These are phyloP conservation scores for Ophiorrhiza pumila DNA, from an alignment of 257 asterid genomes.

Conservation along the genomic window DNA sequence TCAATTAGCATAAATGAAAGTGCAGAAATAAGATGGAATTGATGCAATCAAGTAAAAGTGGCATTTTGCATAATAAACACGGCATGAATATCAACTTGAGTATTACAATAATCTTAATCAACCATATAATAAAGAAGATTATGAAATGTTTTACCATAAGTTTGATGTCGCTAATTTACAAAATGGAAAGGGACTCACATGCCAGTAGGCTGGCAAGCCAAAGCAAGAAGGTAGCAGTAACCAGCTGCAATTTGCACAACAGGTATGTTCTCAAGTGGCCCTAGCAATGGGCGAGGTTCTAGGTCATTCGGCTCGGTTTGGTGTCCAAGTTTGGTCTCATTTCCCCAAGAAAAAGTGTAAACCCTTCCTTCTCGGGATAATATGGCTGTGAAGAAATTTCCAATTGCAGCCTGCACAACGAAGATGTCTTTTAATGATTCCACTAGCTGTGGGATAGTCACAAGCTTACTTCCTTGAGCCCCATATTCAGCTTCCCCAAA, in stretches of 20 bases:
- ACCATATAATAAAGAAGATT: neutral
- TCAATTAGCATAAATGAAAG: neutral
- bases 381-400: constrained; percentile 94
- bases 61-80: neutral
- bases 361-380: constrained; percentile 90
- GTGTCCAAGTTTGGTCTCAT: constrained; percentile 86
- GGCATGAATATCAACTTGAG: neutral
- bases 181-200: constrained; percentile 57
- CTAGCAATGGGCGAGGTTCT: constrained; percentile 81
- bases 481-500: constrained; percentile 90
- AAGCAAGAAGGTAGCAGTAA: constrained; percentile 94
- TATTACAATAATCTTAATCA: neutral
- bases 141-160: neutral
- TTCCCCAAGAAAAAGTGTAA: constrained; percentile 97
- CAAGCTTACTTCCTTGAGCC: constrained; percentile 60
- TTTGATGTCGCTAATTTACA: neutral
- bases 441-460: constrained; percentile 70
- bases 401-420: constrained; percentile 96
- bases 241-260: constrained; percentile 99
- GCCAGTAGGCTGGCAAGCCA: constrained; percentile 94
- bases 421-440: constrained; percentile 90
- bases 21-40: neutral
- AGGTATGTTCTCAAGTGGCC: constrained; percentile 75
- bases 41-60: neutral
- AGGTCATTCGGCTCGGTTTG: constrained; percentile 75